Percentiles rank a stretch among this genome's conserved stretches.
These are phyloP conservation scores for Aspergillus latus DNA, from an alignment of 2,329 filamentous ascomycete species.

Conservation along the genomic window DNA sequence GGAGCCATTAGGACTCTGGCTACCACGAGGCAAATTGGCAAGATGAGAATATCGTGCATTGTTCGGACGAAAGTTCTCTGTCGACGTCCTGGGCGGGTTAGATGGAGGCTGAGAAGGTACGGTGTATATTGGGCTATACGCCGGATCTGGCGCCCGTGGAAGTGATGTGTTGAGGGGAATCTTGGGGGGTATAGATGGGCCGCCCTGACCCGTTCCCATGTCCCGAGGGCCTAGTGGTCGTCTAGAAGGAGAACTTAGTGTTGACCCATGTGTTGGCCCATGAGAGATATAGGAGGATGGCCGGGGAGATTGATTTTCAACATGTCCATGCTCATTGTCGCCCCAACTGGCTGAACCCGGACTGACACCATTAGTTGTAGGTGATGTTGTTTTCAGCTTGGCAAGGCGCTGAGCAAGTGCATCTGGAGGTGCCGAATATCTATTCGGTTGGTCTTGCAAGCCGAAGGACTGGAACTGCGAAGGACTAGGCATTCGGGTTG, in stretches of 20 bases:
- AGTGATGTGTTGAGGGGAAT: conserved; percentile 43
- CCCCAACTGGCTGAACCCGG: conserved; percentile 15
- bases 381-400: conserved; percentile 33
- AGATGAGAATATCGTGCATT: conserved; percentile 40
- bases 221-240: conserved; percentile 44
- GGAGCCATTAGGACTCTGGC: conserved; percentile 33
- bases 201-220: conserved; percentile 39
- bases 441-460: conserved; percentile 23
- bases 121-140: conserved; percentile 49
- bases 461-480: conserved; percentile 35
- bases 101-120: conserved; percentile 39
- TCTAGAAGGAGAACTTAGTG: conserved; percentile 25
- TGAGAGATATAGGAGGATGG: conserved; percentile 25
- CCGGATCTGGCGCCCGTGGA: conserved; percentile 49
- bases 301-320: conserved; percentile 25
- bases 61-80: conserved; percentile 41
- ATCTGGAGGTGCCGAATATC: conserved; percentile 34
- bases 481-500: conserved; percentile 42
- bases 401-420: conserved; percentile 45
- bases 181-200: conserved; percentile 45
- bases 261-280: conserved; percentile 20
- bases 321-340: conserved; percentile 15
- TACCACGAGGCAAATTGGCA: conserved; percentile 35
- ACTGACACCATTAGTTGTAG: conserved; percentile 15
- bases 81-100: conserved; percentile 43